These are phyloP conservation scores for Claviceps africana DNA, from an alignment of 2,329 filamentous ascomycete species.

Conservation along the genomic window DNA sequence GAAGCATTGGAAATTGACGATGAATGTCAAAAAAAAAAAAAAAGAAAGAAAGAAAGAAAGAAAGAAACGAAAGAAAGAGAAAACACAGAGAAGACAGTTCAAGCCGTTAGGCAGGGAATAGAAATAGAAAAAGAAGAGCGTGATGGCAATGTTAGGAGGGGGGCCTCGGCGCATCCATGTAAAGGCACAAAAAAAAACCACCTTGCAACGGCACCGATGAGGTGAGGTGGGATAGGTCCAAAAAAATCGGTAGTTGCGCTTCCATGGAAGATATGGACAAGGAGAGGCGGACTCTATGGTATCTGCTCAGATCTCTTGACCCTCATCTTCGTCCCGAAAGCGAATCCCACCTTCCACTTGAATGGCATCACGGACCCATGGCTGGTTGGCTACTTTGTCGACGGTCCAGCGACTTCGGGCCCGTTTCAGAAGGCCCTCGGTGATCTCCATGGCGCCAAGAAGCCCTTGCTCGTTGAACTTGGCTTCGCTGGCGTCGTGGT, in stretches of 20 bases:
- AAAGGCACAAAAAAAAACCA: neutral
- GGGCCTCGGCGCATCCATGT: too few species aligned
- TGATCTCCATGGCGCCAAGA: slow-evolving; percentile 63
- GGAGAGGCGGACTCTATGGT: neutral
- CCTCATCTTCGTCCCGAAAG: slow-evolving; percentile 46
- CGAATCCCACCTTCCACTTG: slow-evolving; percentile 47
- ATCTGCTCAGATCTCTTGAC: slow-evolving; percentile 31
- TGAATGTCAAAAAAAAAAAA: too few species aligned
- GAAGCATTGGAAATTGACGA: neutral
- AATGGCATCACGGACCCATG: slow-evolving; percentile 69
- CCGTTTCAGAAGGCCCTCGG: slow-evolving; percentile 73
- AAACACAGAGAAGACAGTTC: neutral
- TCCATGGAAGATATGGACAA: neutral
- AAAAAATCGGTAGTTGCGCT: neutral
- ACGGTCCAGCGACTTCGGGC: slow-evolving; percentile 66
- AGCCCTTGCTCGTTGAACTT: slow-evolving; percentile 52
- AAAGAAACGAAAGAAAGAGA: too few species aligned
- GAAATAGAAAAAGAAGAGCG: neutral
- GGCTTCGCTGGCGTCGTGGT: slow-evolving; percentile 57
- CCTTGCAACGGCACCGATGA: neutral
- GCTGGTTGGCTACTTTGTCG: slow-evolving; percentile 53
- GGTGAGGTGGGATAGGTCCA: neutral
- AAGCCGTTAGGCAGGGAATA: neutral
- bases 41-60: too few species aligned
- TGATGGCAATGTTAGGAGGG: neutral